Evolutionary conservation across 257 asterid species (phyloP), one percentile per base, ranked within the genome.

Genomic region (Salvia hispanica): DNA sequence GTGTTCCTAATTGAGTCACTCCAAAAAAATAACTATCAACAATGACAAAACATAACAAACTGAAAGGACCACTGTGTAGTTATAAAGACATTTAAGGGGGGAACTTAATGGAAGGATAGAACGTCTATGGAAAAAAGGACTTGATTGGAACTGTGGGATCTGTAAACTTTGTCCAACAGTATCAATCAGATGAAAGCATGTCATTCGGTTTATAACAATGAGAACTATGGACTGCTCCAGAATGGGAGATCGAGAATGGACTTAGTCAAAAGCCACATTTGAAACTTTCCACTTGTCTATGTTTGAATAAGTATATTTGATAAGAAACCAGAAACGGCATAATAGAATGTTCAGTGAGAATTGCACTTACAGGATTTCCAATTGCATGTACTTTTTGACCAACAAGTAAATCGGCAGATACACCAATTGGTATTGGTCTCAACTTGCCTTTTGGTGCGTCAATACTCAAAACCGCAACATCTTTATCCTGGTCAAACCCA

Each of bases 401-500:
- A 76, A 91, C 99, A 72, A 94, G 99, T 82, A 94, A 84, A 84
- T 94, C 96, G 3, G 90, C 89, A 7, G 99, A 94, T 11, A 87
- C 67, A 2, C 99, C 99, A 77, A 94, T 76, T 6, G 99, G 96
- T 48, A 91, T 82, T 58, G 99, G 98, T 78, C 93, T 85, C 72
- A 94, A 64, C 79, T 94, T 94, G 75, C 85, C 91, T 69, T 81
- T 82, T 45, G 93, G 95, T 9, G 86, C 91, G 70, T 82, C 91
- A 33, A 94, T 87, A 62, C 71, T 69, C 75, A 94, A 76, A 46
- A 91, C 99, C 66, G 98, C 99, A 34, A 94, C 96, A 79, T 94
- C 99, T 80, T 91, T 94, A 81, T 94, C 99, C 81, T 83, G 99
- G 83, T 94, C 98, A 77, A 87, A 91, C 70, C 99, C 99, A 80